Evolutionary conservation across 2,329 filamentous ascomycete genomes (phyloP).

Genomic region (Penicillium sp.): DNA sequence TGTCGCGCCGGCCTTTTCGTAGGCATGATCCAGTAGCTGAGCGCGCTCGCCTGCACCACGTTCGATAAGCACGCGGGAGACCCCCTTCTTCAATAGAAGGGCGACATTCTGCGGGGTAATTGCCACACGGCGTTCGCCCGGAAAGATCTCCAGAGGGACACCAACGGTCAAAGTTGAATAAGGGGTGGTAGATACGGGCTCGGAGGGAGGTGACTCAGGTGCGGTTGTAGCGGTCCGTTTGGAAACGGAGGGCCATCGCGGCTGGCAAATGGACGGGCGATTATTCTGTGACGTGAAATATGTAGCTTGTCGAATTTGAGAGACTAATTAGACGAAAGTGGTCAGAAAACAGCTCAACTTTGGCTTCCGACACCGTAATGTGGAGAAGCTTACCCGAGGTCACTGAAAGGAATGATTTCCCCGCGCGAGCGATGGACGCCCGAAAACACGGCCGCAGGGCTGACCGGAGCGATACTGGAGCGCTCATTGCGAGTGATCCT

Average conservation of each 20-base stretch:
- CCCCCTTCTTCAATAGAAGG: conserved; percentile 81
- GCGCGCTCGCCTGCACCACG: conserved; percentile 74
- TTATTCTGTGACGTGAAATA: conserved; percentile 10
- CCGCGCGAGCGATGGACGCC: conserved; percentile 19
- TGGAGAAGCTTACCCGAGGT: conserved; percentile 24
- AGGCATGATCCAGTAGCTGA: conserved; percentile 73
- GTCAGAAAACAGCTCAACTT: not conserved
- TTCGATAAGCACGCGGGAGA: conserved; percentile 72
- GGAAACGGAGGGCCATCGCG: conserved; percentile 14
- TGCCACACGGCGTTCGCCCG: conserved; percentile 77
- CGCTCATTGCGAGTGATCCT: conserved; percentile 24
- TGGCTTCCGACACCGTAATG: not conserved
- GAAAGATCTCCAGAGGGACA: conserved; percentile 73
- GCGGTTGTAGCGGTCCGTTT: conserved; percentile 24
- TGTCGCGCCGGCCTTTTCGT: conserved; percentile 73
- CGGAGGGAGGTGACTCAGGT: conserved; percentile 16
- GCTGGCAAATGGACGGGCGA: not conserved
- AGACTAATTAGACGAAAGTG: conserved; percentile 11
- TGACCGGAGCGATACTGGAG: conserved; percentile 24
- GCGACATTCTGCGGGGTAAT: conserved; percentile 81
- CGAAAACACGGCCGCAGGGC: conserved; percentile 28
- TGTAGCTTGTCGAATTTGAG: conserved; percentile 14
- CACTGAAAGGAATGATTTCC: conserved; percentile 18
- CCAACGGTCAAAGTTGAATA: conserved; percentile 74
- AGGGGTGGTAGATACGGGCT: conserved; percentile 44